Evolutionary conservation across 164 flowering plant species (phyloP).

Genomic region (Protea cynaroides): DNA sequence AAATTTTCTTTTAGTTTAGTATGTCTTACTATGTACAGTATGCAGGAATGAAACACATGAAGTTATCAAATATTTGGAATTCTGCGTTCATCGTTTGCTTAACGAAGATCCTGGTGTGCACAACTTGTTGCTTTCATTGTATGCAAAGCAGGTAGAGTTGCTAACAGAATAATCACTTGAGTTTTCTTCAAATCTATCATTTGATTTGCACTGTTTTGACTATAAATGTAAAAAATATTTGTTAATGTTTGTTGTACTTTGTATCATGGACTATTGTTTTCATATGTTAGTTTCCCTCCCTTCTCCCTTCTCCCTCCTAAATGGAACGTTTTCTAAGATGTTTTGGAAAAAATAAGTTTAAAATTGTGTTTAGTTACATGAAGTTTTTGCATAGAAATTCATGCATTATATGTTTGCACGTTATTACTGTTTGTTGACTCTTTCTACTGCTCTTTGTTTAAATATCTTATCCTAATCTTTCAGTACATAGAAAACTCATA

Average conservation of each 20-base stretch:
- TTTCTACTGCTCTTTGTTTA: too few species aligned
- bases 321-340: too few species aligned
- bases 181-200: neutral
- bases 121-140: slow-evolving; percentile 88
- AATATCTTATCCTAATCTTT: too few species aligned
- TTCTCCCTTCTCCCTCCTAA: too few species aligned
- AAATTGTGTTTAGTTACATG: too few species aligned
- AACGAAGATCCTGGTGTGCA: slow-evolving; percentile 99
- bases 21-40: neutral
- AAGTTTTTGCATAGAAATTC: too few species aligned
- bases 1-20: too few species aligned
- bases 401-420: too few species aligned
- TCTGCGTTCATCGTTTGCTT: slow-evolving; percentile 84
- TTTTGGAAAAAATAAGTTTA: too few species aligned
- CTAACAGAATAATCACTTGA: neutral
- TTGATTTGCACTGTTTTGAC: neutral
- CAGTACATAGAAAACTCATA: too few species aligned
- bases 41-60: slow-evolving; percentile 99
- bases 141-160: slow-evolving; percentile 79
- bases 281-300: neutral
- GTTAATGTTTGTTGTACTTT: neutral
- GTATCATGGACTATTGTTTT: neutral
- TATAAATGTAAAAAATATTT: neutral
- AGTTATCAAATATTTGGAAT: slow-evolving; percentile 91
- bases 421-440: too few species aligned